Percentiles rank a stretch among this genome's conserved stretches.
These are phyloP conservation scores for Botrytis paeoniae DNA, from an alignment of 2,329 filamentous ascomycete genomes.

Conservation along the genomic window DNA sequence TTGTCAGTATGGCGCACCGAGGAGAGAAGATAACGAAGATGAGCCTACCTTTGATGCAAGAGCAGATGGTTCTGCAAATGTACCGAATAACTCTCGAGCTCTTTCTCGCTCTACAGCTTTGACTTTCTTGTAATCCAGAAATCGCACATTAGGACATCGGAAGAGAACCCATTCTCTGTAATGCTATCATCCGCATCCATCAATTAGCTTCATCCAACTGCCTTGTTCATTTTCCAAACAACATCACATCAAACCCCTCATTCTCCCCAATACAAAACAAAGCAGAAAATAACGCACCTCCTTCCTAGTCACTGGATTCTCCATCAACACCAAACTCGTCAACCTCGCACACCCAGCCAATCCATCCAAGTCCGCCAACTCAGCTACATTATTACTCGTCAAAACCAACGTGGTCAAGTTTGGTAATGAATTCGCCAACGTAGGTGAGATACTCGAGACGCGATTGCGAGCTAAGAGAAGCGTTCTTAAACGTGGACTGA, in stretches of 20 bases:
- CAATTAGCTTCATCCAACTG: not conserved
- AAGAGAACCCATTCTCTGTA: slow-evolving; percentile 92
- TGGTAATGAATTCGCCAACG: slow-evolving; percentile 71
- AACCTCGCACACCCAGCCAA: slow-evolving; percentile 65
- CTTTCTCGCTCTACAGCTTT: slow-evolving; percentile 77
- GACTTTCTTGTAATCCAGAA: slow-evolving; percentile 90
- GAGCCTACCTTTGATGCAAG: slow-evolving; percentile 66
- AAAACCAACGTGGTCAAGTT: slow-evolving; percentile 80
- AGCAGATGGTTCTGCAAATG: slow-evolving; percentile 70
- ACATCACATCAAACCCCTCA: not conserved
- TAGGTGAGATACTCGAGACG: slow-evolving; percentile 74
- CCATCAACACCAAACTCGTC: slow-evolving; percentile 76
- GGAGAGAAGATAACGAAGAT: slow-evolving; percentile 21
- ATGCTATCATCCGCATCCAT: slow-evolving; percentile 52
- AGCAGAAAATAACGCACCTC: slow-evolving; percentile 62
- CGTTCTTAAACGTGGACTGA: slow-evolving; percentile 82
- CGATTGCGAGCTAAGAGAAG: slow-evolving; percentile 89
- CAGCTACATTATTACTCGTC: slow-evolving; percentile 74
- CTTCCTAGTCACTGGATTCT: slow-evolving; percentile 88
- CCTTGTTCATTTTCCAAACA: not conserved
- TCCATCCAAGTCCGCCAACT: slow-evolving; percentile 86
- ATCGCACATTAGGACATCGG: slow-evolving; percentile 79
- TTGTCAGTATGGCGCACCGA: not conserved
- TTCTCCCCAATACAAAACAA: not conserved
- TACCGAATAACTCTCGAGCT: slow-evolving; percentile 81